These are phyloP conservation scores for Agrocybe praecox DNA, from an alignment of 768 basidiomycete genomes.

Conservation along the genomic window DNA sequence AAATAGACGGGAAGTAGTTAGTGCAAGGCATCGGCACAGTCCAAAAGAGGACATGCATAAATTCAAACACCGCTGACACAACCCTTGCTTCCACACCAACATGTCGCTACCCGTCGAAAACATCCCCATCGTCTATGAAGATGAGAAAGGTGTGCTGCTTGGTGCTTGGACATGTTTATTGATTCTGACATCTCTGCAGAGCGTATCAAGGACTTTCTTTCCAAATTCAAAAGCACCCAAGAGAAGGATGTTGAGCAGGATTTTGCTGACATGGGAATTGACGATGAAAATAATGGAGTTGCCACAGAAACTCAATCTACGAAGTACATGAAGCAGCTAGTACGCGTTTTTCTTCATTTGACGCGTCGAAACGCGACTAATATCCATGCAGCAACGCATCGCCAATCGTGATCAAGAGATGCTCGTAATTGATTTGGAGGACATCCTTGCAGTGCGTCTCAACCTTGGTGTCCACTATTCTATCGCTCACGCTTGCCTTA, in stretches of 20 bases:
- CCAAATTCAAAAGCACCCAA: conserved; percentile 58
- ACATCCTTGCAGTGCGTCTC: conserved; percentile 64
- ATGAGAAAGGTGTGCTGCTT: conserved; percentile 63
- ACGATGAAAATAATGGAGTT: conserved; percentile 44
- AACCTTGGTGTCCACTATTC: not conserved
- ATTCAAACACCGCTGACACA: conserved; percentile 37
- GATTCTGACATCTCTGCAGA: conserved; percentile 39
- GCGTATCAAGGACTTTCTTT: conserved; percentile 70
- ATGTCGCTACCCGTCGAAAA: conserved; percentile 71
- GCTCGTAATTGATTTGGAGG: conserved; percentile 87
- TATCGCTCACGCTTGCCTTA: conserved; percentile 10
- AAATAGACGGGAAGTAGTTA: too few relatives aligned
- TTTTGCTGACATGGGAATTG: conserved; percentile 72
- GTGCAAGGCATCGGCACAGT: not conserved
- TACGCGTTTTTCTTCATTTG: conserved; percentile 42
- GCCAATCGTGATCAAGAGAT: conserved; percentile 93
- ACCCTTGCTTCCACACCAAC: conserved; percentile 31
- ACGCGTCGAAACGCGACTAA: conserved; percentile 31
- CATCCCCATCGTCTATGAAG: conserved; percentile 66
- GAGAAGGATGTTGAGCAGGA: conserved; percentile 68
- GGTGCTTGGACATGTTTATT: not conserved
- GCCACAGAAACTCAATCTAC: conserved; percentile 39
- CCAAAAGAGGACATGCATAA: conserved; percentile 15
- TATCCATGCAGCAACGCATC: conserved; percentile 70
- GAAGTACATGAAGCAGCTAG: conserved; percentile 87